These are phyloP conservation scores for Arctium lappa DNA, from an alignment of 129 eudicot species.

Conservation along the genomic window DNA sequence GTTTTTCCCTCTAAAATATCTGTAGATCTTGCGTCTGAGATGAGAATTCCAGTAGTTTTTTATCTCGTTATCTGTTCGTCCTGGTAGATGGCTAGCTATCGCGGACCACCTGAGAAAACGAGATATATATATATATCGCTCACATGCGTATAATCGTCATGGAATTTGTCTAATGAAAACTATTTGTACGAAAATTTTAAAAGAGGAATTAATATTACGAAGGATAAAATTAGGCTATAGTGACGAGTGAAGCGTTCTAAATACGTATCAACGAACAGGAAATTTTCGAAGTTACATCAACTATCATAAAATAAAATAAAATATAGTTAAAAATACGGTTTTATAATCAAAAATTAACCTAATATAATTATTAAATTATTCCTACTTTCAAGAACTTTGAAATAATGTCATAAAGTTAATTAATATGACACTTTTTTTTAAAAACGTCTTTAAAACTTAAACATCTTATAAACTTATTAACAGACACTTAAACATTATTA, in stretches of 20 bases:
- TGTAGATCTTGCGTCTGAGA: conserved; percentile 34
- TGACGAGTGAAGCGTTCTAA: neutral
- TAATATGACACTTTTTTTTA: too few relatives aligned
- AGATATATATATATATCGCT: neutral
- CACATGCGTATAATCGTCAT: neutral
- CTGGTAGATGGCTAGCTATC: conserved; percentile 28
- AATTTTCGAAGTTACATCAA: too few relatives aligned
- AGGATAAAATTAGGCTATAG: neutral
- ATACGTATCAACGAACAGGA: neutral
- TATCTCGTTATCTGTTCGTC: conserved; percentile 30
- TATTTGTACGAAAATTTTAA: neutral
- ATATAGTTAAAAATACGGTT: too few relatives aligned
- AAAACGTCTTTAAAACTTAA: too few relatives aligned
- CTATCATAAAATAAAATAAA: too few relatives aligned
- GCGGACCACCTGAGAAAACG: conserved; percentile 15
- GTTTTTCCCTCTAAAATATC: conserved; percentile 17
- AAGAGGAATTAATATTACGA: neutral
- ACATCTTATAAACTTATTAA: too few relatives aligned
- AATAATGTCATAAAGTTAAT: too few relatives aligned
- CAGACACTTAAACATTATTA: too few relatives aligned
- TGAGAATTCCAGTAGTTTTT: conserved; percentile 34
- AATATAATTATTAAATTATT: too few relatives aligned
- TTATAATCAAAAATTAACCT: too few relatives aligned
- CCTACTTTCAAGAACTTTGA: too few relatives aligned
- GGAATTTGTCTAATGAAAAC: too few relatives aligned